Conservation (phyloP, 2,329 filamentous ascomycete genomes). For the Monascus ruber region DNA sequence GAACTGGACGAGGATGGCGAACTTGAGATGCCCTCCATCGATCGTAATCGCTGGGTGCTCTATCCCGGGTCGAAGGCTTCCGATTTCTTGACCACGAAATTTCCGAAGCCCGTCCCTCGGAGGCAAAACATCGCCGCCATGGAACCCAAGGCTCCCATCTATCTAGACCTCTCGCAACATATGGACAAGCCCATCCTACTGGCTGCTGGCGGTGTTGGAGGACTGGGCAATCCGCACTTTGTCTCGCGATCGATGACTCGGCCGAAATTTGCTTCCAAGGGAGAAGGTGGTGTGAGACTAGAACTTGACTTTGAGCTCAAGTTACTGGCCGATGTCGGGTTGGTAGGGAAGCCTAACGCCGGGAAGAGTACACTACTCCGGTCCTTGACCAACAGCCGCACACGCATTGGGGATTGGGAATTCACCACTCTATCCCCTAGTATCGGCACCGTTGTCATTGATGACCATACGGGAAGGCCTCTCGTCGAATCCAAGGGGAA, state of each 20-base stretch:
- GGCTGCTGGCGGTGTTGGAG: conserved; percentile 76
- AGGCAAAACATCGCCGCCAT: conserved; percentile 48
- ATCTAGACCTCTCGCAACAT: conserved; percentile 60
- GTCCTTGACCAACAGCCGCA: conserved; percentile 75
- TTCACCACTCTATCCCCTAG: conserved; percentile 94
- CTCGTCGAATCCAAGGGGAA: conserved; percentile 37
- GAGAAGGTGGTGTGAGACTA: conserved; percentile 66
- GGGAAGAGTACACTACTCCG: conserved; percentile 90
- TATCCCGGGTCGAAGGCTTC: conserved; percentile 71
- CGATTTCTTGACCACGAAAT: conserved; percentile 49
- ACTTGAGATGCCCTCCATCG: conserved; percentile 30
- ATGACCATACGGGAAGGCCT: conserved; percentile 71
- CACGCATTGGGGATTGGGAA: conserved; percentile 85
- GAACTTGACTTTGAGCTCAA: conserved; percentile 84
- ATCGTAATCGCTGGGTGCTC: conserved; percentile 67
- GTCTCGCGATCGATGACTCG: conserved; percentile 60
- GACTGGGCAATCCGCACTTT: conserved; percentile 89
- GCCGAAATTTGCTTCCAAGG: conserved; percentile 80
- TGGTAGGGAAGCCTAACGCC: conserved; percentile 90
- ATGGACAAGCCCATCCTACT: conserved; percentile 78
- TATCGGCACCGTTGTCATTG: conserved; percentile 88
- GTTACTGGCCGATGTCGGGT: conserved; percentile 83
- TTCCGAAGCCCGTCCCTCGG: conserved; percentile 46
- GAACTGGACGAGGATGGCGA: conserved; percentile 31
- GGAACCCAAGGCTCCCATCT: conserved; percentile 62